A percentile compares a stretch with the other conserved stretches of the same genome.
Evolutionary conservation across 2,329 filamentous ascomycete species (phyloP).

Genomic region (Colletotrichum brevisporum): DNA sequence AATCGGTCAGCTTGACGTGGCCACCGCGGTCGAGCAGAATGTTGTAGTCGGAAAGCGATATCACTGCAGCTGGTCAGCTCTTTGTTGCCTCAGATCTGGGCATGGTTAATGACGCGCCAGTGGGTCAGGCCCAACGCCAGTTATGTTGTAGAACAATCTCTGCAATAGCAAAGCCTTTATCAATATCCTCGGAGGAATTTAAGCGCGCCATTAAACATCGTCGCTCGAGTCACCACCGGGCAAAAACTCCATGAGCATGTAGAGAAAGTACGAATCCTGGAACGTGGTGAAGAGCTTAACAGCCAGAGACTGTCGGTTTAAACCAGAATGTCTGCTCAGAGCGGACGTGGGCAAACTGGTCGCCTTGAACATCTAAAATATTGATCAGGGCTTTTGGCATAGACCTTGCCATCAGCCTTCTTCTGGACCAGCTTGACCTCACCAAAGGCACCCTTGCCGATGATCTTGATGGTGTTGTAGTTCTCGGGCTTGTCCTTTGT

Average conservation of each 20-base stretch:
- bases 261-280: constrained; percentile 95
- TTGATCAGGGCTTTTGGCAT: constrained; percentile 98
- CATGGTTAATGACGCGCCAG: no score
- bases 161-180: constrained; percentile 99
- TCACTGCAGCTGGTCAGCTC: constrained; percentile 71
- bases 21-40: constrained; percentile 95
- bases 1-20: constrained; percentile 98
- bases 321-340: constrained; percentile 97
- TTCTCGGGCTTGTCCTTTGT: constrained; percentile 95
- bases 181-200: constrained; percentile 98
- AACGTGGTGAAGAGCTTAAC: constrained; percentile 99
- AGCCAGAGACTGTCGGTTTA: constrained; percentile 99
- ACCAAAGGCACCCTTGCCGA: constrained; percentile 98
- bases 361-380: constrained; percentile 99
- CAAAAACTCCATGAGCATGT: constrained; percentile 99
- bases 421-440: constrained; percentile 98
- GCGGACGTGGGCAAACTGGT: constrained; percentile 96
- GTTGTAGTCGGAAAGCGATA: constrained; percentile 99
- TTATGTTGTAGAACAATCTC: constrained; percentile 96
- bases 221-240: constrained; percentile 99
- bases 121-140: no score
- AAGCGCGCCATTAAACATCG: no score
- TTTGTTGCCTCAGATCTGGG: rapidly evolving
- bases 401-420: constrained; percentile 96
- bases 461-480: constrained; percentile 97